Evolutionary conservation across 2,329 filamentous ascomycete genomes (phyloP), one percentile per base, ranked within the genome.

Genomic region (Hypoxylon sp.): DNA sequence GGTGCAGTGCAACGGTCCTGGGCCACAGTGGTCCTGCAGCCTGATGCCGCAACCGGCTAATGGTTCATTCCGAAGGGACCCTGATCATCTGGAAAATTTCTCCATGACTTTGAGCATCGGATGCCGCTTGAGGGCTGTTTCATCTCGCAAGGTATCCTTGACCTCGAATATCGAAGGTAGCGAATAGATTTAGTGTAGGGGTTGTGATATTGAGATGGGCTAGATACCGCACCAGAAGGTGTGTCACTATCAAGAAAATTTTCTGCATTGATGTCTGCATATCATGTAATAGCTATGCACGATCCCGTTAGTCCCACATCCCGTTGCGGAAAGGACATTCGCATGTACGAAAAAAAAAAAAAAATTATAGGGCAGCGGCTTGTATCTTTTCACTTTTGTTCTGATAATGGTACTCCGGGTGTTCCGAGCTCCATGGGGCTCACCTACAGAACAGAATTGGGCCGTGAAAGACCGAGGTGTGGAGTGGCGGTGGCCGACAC

Each of bases 381-480:
- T 58, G 49, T 54, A 48, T 53, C 32, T n/a, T 52, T 54, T 51
- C 54, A 33, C 42, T 33, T 48, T 55, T 52, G 59, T 22, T 44
- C 52, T 28, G 16, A 62, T 48, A 38, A 52, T 44, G 30, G 55
- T 64, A 66, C 40, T 46, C 38, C 60, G 59, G 63, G 40, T 40
- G 44, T 56, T 58, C 63, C 56, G 55, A 66, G 33, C 40, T 64
- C 50, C 38, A 49, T 51, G 44, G 61, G 26, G 54, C 59, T 60
- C 52, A 33, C 45, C 64, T 64, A 61, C 40, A 53, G 48, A 50
- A 60, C 64, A 32, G 64, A 71, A 69, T 68, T 70, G 63, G 50
- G 64, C 71, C 71, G 71, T 58, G 64, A 67, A 71, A 48, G 66
- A 64, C 71, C 71, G 71, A 72, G 66, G 42, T 69, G 71, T 71